These are phyloP conservation scores for Termitomyces sp. DNA, from an alignment of 768 basidiomycete species.

Conservation along the genomic window DNA sequence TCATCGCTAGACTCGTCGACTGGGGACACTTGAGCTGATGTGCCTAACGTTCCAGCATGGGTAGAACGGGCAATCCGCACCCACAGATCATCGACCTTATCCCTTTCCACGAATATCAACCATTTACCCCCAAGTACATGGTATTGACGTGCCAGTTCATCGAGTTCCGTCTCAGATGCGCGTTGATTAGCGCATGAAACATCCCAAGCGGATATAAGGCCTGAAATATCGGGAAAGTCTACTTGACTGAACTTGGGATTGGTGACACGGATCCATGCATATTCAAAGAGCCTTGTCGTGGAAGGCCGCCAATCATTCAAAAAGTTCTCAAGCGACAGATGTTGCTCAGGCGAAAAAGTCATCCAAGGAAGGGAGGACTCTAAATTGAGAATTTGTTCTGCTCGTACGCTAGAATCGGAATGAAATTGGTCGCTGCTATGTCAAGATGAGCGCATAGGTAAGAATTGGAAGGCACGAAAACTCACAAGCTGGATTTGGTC, in stretches of 20 bases:
- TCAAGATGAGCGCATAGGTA: neutral
- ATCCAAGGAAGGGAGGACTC: slow-evolving; percentile 4
- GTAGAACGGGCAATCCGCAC: slow-evolving; percentile 7
- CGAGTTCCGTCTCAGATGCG: slow-evolving; percentile 2
- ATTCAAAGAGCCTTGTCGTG: neutral
- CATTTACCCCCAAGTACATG: slow-evolving; percentile 11
- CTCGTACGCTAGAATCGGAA: neutral
- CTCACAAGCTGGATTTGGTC: neutral
- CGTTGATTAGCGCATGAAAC: neutral
- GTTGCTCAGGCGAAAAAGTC: neutral
- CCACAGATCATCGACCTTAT: slow-evolving; percentile 12
- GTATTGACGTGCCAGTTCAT: slow-evolving; percentile 7
- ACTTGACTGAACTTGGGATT: neutral
- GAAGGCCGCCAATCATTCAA: slow-evolving; percentile 5
- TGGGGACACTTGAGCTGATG: slow-evolving; percentile 10
- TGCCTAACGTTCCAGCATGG: slow-evolving; percentile 11
- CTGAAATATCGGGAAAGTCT: neutral
- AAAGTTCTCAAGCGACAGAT: neutral
- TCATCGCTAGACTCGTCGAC: slow-evolving; percentile 4
- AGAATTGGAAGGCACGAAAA: neutral
- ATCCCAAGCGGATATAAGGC: slow-evolving; percentile 5
- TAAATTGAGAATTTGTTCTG: neutral
- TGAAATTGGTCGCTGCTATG: neutral
- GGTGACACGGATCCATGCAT: slow-evolving; percentile 3
- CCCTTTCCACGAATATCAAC: slow-evolving; percentile 6